Conservation (phyloP, 225 moss, liverwort and hornwort species). For the Polytrichum commune region DNA sequence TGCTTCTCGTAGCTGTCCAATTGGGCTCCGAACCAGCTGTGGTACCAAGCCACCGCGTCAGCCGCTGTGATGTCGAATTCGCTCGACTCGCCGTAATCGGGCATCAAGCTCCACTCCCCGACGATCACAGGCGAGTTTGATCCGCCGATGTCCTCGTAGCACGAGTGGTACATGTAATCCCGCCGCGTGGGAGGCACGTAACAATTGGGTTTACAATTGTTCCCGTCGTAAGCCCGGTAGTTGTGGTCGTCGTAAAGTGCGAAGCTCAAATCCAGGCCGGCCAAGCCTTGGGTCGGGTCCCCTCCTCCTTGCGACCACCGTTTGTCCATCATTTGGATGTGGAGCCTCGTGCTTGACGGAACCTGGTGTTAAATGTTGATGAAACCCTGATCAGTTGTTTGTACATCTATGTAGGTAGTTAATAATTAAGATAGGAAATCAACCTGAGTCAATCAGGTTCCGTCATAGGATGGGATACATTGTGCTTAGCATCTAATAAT, state of each 20-base stretch:
- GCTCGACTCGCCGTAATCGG: constrained; percentile 11
- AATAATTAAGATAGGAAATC: no score
- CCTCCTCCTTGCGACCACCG: constrained; percentile 12
- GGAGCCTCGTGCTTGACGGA: constrained; percentile 8
- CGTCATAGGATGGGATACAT: no score
- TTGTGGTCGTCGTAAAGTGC: constrained; percentile 34
- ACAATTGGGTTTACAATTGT: background rate
- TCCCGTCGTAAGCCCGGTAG: constrained; percentile 13
- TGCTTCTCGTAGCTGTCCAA: constrained; percentile 33
- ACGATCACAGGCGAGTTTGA: constrained; percentile 19
- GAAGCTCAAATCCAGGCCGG: constrained; percentile 8
- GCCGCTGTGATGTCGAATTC: constrained; percentile 15
- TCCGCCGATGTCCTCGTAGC: constrained; percentile 16
- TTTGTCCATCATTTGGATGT: constrained; percentile 37
- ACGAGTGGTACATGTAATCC: constrained; percentile 28
- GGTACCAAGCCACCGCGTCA: constrained; percentile 21
- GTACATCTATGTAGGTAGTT: no score
- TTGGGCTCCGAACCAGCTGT: constrained; percentile 30
- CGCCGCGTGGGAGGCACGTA: constrained; percentile 13
- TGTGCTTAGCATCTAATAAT: no score
- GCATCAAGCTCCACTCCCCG: constrained; percentile 26
- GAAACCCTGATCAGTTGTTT: no score
- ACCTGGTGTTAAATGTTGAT: no score
- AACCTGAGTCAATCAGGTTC: no score
- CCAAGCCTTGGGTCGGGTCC: constrained; percentile 20